phyloP scores from a whole-genome alignment of 495 filamentous ascomycete genomes.

The Rusavskia elegans region DNA sequence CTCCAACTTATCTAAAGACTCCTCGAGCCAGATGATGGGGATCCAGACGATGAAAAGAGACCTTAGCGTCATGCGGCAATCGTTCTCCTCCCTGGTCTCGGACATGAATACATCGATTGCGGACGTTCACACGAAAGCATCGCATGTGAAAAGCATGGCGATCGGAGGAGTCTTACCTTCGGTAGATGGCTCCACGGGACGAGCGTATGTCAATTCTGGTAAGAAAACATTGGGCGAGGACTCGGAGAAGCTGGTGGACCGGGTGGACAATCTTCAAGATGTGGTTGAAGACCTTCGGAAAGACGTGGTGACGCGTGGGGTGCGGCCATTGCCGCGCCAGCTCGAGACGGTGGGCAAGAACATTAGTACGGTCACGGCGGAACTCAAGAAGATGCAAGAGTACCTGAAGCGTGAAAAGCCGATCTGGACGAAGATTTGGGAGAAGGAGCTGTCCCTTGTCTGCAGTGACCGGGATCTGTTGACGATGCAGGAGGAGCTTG shows the following conservation, averaged over 20 bases:
- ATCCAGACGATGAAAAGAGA: conserved; percentile 76
- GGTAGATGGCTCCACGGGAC: conserved; percentile 55
- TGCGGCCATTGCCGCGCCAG: conserved; percentile 81
- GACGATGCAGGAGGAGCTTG: conserved; percentile 85
- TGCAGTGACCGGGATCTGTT: conserved; percentile 89
- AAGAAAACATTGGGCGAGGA: conserved; percentile 73
- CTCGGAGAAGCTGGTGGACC: conserved; percentile 71
- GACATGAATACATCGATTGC: conserved; percentile 83
- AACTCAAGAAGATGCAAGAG: conserved; percentile 91
- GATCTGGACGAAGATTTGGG: conserved; percentile 96
- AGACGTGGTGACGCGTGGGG: conserved; percentile 85
- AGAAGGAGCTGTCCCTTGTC: conserved; percentile 84
- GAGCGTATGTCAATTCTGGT: conserved; percentile 66
- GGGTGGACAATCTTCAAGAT: conserved; percentile 92
- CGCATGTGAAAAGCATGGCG: conserved; percentile 59
- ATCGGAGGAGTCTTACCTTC: conserved; percentile 46
- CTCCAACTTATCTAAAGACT: conserved; percentile 16
- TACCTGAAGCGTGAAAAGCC: conserved; percentile 85
- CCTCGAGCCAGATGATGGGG: conserved; percentile 46
- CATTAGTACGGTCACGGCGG: conserved; percentile 59
- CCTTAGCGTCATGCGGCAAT: conserved; percentile 82
- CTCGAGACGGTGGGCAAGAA: conserved; percentile 79
- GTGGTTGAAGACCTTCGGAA: conserved; percentile 92
- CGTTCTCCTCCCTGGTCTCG: conserved; percentile 75
- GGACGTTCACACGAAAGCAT: conserved; percentile 62